Evolutionary conservation across 805 yeast species (phyloP), one percentile per base, ranked within the genome.

Genomic region (Komagataella ulmi): DNA sequence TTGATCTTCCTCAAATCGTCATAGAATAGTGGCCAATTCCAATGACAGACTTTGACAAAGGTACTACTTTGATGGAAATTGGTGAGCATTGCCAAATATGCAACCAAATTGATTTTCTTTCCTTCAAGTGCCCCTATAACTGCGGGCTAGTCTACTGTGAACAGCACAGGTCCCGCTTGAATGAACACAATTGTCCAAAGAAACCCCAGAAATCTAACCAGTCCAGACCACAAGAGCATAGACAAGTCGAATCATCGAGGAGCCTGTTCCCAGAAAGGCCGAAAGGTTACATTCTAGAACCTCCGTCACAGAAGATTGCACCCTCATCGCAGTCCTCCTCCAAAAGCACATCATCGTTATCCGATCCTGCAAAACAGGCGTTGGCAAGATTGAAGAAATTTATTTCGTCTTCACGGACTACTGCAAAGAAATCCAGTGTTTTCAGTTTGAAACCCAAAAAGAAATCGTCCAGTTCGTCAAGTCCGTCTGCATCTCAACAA

Each of bases 61-160:
- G 55, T 14, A 45, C 54, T n/a, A 59, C 66, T 6, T 62, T 80
- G 55, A 65, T 81, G 62, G 75, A 81, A 49, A 72, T 81, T 5
- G 86, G 86, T n/a, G 63, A 72, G 53, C 77, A 79, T 57, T 81
- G 86, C 61, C 57, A 61, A 24, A 64, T 71, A 17, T 81, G 86
- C 59, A 66, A 72, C 48, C 69, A 67, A 54, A 64, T 79, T 6
- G 86, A 81, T 59, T 81, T 80, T 55, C 64, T 81, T 24, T 86
- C 86, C 17, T 80, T 72, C 59, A 62, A 62, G 17, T 81, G 86
- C 59, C 74, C 57, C 3, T 49, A 73, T 46, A 70, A 67, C 50
- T 76, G 81, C 58, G 59, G 69, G 8, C 56, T 59, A 21, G 63
- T 70, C 2, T 80, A 61, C 57, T 80, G 86, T 58, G 67, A 73